Evolutionary conservation across 495 filamentous ascomycete species (phyloP).

Genomic region (Friedmanniomyces simplex): DNA sequence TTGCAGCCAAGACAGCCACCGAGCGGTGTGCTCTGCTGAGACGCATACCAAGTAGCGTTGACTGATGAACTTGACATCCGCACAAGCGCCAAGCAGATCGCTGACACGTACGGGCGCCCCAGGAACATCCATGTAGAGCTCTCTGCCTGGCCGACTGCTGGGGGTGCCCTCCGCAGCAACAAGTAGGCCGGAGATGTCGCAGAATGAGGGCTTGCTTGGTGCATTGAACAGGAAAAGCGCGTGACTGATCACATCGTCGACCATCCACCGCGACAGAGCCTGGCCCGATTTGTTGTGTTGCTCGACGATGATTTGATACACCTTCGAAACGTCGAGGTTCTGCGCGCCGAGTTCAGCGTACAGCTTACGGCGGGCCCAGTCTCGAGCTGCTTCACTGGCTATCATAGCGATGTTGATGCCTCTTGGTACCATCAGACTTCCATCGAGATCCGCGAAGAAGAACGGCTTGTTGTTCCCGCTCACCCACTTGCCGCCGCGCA

Average conservation of each 20-base stretch:
- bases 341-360: neutral
- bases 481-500: neutral
- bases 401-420: conserved; percentile 4
- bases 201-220: too few relatives aligned
- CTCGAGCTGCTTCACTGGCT: neutral
- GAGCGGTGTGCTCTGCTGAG: neutral
- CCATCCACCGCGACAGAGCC: neutral
- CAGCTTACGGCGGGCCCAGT: neutral
- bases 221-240: conserved; percentile 1
- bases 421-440: neutral
- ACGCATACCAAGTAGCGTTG: neutral
- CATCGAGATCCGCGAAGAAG: neutral
- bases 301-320: neutral
- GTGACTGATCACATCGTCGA: neutral
- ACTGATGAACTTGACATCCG: neutral
- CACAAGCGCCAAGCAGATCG: neutral
- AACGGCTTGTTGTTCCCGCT: neutral
- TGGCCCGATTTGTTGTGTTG: neutral
- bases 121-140: neutral
- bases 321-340: neutral
- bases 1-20: neutral
- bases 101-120: neutral
- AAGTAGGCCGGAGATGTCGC: neutral
- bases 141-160: neutral
- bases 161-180: neutral